A percentile compares a stretch with the other conserved stretches of the same genome.
Conservation (phyloP, 2,329 filamentous ascomycete genomes). For the Chrysosporium keratinophilum region DNA sequence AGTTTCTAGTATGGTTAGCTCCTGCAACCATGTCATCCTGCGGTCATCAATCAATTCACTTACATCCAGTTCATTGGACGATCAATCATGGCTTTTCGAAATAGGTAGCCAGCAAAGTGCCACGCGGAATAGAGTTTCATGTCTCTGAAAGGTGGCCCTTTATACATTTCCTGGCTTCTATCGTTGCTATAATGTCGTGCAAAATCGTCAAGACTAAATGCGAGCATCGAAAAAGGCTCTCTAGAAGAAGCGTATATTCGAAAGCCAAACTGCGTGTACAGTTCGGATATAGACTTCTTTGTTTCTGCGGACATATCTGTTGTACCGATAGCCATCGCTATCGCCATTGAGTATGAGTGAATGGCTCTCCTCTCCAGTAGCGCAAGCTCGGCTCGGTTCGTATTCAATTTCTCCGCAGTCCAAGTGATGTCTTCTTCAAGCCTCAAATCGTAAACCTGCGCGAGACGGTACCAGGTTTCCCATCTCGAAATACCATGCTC, state of each 20-base stretch:
- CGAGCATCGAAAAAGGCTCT: constrained; percentile 57
- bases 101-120: constrained; percentile 54
- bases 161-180: constrained; percentile 46
- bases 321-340: constrained; percentile 49
- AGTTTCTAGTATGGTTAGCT: constrained; percentile 38
- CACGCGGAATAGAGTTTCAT: constrained; percentile 52
- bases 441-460: constrained; percentile 78
- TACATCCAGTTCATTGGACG: constrained; percentile 54
- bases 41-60: constrained; percentile 22
- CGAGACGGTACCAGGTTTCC: constrained; percentile 85
- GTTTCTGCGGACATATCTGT: constrained; percentile 47
- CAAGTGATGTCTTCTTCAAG: constrained; percentile 78
- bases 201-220: constrained; percentile 53
- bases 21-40: not conserved
- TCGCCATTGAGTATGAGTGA: constrained; percentile 66
- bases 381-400: constrained; percentile 62
- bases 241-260: constrained; percentile 59
- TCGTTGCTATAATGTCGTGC: constrained; percentile 51
- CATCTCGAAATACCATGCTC: constrained; percentile 73
- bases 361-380: constrained; percentile 69
- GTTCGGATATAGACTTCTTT: constrained; percentile 49
- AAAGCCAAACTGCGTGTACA: constrained; percentile 59
- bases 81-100: constrained; percentile 48
- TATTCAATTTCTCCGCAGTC: constrained; percentile 87
- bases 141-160: constrained; percentile 46